Evolutionary conservation across 257 asterid species (phyloP), one percentile per base, ranked within the genome.

Genomic region (Verbascum thapsus): DNA sequence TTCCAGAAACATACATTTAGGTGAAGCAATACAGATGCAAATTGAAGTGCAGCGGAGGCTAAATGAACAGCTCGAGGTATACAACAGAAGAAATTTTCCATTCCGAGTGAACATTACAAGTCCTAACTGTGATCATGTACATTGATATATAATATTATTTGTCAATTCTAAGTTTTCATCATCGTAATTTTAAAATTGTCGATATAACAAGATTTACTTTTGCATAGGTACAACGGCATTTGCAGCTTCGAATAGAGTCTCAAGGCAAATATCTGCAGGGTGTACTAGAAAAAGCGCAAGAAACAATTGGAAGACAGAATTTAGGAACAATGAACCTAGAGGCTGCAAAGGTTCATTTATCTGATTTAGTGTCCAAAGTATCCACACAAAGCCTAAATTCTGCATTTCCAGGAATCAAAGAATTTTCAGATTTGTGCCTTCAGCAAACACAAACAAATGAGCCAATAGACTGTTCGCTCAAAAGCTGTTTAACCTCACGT

Each of bases 261-360:
- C 96, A 88, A 66, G 96, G 96, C 16, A 86, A 83, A 71, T 85
- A 88, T 59, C 54, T 88, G 49, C 95, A 91, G 71, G 75, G 88
- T 0, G 98, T 91, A 12, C 83, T 91, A 1, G 96, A 88, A 74
- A 85, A 86, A 73, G 95, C 98, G 41, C 95, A 91, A 65, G 96
- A 91, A 64, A 91, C 91, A 2, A 79, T 91, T 17, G 96, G 94
- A 66, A 82, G 79, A 17, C 96, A 85, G 55, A 83, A 81, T 76
- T 6, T 63, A 56, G 96, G 87, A 64, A 72, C 92, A 10, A 43
- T 80, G 37, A 87, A 82, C 23, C 61, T 82, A 10, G 96, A 91
- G 58, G 88, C 81, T 41, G 91, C 98, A 18, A 83, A 84, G 72
- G 80, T 77, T 74, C 90, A 83, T 62, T 35, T 90, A 38, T 88